phyloP scores from a whole-genome alignment of 805 yeast species.

The Ogataea corticis region DNA sequence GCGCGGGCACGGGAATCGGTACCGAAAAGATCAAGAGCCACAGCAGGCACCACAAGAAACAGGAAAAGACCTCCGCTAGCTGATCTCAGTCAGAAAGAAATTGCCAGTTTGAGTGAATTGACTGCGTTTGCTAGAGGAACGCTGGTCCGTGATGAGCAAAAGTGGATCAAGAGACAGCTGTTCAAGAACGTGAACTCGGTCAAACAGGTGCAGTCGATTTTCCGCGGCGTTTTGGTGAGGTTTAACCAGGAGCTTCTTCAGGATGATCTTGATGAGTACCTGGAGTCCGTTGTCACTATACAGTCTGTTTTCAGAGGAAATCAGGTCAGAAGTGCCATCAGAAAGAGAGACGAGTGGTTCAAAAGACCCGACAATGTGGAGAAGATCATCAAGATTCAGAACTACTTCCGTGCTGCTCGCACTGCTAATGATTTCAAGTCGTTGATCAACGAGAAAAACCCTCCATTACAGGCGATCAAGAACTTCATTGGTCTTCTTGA shows the following conservation, averaged over 20 bases:
- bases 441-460: constrained; percentile 67
- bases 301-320: constrained; percentile 60
- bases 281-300: constrained; percentile 41
- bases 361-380: constrained; percentile 45
- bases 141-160: constrained; percentile 34
- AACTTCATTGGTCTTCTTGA: constrained; percentile 72
- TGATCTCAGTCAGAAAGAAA: not conserved
- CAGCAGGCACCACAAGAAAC: constrained; percentile 1
- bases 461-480: constrained; percentile 74
- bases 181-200: constrained; percentile 31
- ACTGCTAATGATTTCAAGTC: constrained; percentile 74
- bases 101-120: constrained; percentile 33
- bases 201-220: constrained; percentile 51
- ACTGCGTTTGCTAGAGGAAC: constrained; percentile 48
- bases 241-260: constrained; percentile 53
- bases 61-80: constrained; percentile 2
- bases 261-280: constrained; percentile 52
- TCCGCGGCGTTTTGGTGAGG: constrained; percentile 65
- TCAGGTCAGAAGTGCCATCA: constrained; percentile 38
- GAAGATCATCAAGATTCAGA: constrained; percentile 73
- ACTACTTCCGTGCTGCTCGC: constrained; percentile 63
- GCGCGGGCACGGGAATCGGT: constrained; percentile 2
- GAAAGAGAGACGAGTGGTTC: constrained; percentile 48
- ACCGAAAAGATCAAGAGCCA: not conserved
- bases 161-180: constrained; percentile 18